Percentiles rank a stretch among this genome's conserved stretches.
phyloP scores from a whole-genome alignment of 2,329 filamentous ascomycete species.

The Diplocarpon rosae region DNA sequence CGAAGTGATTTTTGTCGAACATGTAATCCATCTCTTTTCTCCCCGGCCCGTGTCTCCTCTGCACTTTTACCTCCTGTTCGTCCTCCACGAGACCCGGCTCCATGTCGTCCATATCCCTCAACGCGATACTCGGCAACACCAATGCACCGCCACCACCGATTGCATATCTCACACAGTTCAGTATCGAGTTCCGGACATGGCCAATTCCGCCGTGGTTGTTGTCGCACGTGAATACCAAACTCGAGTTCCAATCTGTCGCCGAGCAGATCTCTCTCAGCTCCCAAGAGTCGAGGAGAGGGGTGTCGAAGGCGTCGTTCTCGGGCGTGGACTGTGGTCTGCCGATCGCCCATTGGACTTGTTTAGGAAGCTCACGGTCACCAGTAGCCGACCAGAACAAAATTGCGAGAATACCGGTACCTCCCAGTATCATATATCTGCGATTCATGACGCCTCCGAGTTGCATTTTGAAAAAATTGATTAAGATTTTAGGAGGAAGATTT shows the following conservation, averaged over 20 bases:
- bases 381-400: conserved; percentile 19
- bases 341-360: conserved; percentile 5
- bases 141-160: conserved; percentile 20
- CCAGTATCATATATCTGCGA: conserved; percentile 16
- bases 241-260: conserved; percentile 18
- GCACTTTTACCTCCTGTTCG: conserved; percentile 5
- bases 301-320: conserved; percentile 15
- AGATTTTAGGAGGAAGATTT: background rate
- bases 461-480: background rate
- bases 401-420: conserved; percentile 7
- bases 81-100: background rate
- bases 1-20: conserved; percentile 22
- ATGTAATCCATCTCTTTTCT: conserved; percentile 19
- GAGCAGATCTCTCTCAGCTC: conserved; percentile 26
- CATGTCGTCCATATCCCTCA: conserved; percentile 15
- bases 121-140: conserved; percentile 14
- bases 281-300: conserved; percentile 26
- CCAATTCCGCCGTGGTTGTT: conserved; percentile 21
- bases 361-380: conserved; percentile 8
- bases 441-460: conserved; percentile 6
- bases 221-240: conserved; percentile 20
- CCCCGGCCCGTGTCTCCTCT: conserved; percentile 20
- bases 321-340: conserved; percentile 4
- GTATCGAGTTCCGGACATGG: conserved; percentile 24
- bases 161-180: conserved; percentile 23